Evolutionary conservation across 2,329 filamentous ascomycete genomes (phyloP).

Genomic region (Intubia oerlemansii): DNA sequence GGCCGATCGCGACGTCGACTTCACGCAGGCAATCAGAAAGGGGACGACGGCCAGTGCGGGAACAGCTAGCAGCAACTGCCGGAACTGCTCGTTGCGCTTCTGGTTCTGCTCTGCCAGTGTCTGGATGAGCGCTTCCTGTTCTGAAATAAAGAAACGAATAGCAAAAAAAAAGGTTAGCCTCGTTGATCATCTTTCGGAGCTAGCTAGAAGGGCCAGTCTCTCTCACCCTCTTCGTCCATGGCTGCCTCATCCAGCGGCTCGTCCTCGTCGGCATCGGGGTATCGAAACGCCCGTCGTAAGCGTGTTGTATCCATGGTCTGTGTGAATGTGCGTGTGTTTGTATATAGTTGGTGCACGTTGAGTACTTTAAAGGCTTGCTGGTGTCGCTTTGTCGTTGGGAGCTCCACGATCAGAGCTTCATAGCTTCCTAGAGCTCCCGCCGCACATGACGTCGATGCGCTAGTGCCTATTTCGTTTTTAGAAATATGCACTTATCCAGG

Average conservation of each 20-base stretch:
- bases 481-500: too few species aligned
- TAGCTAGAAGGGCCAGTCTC: not conserved
- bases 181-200: not conserved
- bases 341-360: too few species aligned
- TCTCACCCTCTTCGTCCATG: conserved; percentile 56
- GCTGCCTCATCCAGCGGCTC: conserved; percentile 31
- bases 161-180: too few species aligned
- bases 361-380: too few species aligned
- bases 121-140: conserved; percentile 43
- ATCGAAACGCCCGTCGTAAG: conserved; percentile 57
- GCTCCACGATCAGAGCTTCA: too few species aligned
- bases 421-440: too few species aligned
- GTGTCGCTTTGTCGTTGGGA: too few species aligned
- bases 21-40: conserved; percentile 13
- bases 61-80: conserved; percentile 28
- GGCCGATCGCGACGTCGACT: conserved; percentile 11
- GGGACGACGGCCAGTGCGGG: conserved; percentile 16
- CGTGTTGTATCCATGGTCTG: conserved; percentile 25
- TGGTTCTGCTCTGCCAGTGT: conserved; percentile 32
- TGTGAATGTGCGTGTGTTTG: too few species aligned
- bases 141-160: too few species aligned
- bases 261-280: conserved; percentile 37
- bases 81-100: conserved; percentile 34
- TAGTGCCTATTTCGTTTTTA: too few species aligned
- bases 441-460: too few species aligned